A percentile compares a stretch with the other conserved stretches of the same genome.
phyloP scores from a whole-genome alignment of 257 asterid species.

The Cynanchum wilfordii region DNA sequence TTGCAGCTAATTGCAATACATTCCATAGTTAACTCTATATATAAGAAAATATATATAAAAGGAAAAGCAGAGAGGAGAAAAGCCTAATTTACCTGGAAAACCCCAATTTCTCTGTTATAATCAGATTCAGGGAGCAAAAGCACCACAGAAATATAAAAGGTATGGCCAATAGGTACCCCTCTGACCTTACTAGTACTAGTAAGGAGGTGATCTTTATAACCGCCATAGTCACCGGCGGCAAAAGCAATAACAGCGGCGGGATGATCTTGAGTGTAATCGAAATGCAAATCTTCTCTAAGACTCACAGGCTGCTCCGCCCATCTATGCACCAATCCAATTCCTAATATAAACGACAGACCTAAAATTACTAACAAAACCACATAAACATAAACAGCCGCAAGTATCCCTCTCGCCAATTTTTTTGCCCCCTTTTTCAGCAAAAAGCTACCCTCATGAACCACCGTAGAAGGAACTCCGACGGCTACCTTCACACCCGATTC shows the following conservation, averaged over 20 bases:
- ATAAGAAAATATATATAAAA: no score
- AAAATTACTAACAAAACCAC: constrained; percentile 35
- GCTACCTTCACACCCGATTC: constrained; percentile 15
- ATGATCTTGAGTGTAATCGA: constrained; percentile 53
- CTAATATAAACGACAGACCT: constrained; percentile 45
- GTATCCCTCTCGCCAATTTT: constrained; percentile 47
- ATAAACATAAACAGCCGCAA: constrained; percentile 59
- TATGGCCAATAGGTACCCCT: constrained; percentile 60
- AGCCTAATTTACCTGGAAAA: constrained; percentile 51
- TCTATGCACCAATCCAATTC: constrained; percentile 47
- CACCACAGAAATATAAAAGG: constrained; percentile 50
- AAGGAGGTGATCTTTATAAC: constrained; percentile 1
- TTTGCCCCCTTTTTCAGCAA: constrained; percentile 45
- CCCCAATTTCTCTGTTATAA: constrained; percentile 72
- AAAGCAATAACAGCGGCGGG: constrained; percentile 50
- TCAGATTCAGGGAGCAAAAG: constrained; percentile 85
- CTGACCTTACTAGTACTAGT: not conserved
- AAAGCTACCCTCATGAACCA: constrained; percentile 13
- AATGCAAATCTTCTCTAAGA: constrained; percentile 43
- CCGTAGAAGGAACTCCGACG: constrained; percentile 16
- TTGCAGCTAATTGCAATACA: no score
- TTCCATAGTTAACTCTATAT: no score
- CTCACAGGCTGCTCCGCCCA: constrained; percentile 72
- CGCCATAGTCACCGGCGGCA: constrained; percentile 1
- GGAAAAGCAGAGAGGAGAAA: no score